These are phyloP conservation scores for Lipomyces spencermartinsiae DNA, from an alignment of 805 yeast species.

Conservation along the genomic window DNA sequence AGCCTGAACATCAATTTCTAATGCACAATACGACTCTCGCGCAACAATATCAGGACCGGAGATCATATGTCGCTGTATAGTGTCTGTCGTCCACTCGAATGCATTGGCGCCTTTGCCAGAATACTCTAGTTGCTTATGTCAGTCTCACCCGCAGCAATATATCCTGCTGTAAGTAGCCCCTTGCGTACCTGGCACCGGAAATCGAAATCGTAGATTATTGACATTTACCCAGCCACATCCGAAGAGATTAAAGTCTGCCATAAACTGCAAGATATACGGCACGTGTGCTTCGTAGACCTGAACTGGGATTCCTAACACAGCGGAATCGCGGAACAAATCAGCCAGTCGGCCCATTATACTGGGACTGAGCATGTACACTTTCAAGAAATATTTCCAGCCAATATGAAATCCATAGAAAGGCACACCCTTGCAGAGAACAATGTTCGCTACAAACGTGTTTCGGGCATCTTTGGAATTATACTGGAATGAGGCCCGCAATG, in stretches of 20 bases:
- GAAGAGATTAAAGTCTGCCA: conserved; percentile 80
- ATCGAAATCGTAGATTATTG: conserved; percentile 57
- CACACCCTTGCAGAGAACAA: conserved; percentile 65
- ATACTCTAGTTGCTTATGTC: neutral
- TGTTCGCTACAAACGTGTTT: conserved; percentile 43
- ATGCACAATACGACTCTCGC: conserved; percentile 64
- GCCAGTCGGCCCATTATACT: conserved; percentile 61
- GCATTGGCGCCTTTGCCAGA: conserved; percentile 2
- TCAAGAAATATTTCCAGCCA: conserved; percentile 68
- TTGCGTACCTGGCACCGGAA: conserved; percentile 31
- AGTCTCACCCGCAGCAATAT: neutral
- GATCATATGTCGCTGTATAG: conserved; percentile 18
- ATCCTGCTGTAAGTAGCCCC: neutral
- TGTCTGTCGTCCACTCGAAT: conserved; percentile 22
- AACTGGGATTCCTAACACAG: conserved; percentile 47
- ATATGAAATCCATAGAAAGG: conserved; percentile 86
- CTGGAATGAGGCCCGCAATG: conserved; percentile 41
- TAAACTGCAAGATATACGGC: conserved; percentile 75
- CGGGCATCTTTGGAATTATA: conserved; percentile 34
- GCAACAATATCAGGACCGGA: conserved; percentile 45
- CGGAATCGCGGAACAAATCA: conserved; percentile 56
- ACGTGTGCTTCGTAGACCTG: conserved; percentile 82
- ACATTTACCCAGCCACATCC: conserved; percentile 82
- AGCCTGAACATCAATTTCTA: conserved; percentile 76
- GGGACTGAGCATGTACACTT: conserved; percentile 72